Evolutionary conservation across 176 grass and related monocot species (phyloP).

Genomic region (Lolium perenne): DNA sequence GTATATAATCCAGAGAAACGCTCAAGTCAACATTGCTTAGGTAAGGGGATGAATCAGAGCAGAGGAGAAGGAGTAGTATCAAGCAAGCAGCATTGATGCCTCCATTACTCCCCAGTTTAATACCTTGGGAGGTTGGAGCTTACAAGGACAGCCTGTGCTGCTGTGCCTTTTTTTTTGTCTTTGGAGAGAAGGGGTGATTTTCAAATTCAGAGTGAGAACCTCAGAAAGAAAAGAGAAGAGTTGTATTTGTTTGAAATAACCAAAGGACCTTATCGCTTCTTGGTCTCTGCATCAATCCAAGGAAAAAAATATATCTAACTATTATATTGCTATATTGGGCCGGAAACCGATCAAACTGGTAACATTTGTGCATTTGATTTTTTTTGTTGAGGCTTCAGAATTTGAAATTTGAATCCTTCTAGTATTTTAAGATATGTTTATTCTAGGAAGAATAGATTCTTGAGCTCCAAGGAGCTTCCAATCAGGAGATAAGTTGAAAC

Average conservation of each 20-base stretch:
- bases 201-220: conserved; percentile 19
- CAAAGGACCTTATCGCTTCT: neutral
- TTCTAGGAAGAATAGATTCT: neutral
- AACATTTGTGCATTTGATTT: neutral
- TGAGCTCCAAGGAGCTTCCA: neutral
- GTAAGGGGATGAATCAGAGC: conserved; percentile 41
- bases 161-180: neutral
- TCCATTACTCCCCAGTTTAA: conserved; percentile 52
- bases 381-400: too few relatives aligned
- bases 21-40: conserved; percentile 61
- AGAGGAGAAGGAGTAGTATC: conserved; percentile 12
- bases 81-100: conserved; percentile 61
- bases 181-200: neutral
- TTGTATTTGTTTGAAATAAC: neutral
- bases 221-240: neutral
- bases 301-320: neutral
- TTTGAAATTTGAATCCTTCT: conserved; percentile 11
- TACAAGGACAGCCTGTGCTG: conserved; percentile 50
- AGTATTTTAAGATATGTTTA: neutral
- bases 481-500: neutral
- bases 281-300: neutral
- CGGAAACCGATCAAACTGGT: neutral
- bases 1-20: conserved; percentile 29
- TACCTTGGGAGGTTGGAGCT: conserved; percentile 52
- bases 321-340: neutral